Base-by-base conservation (phyloP, 2,329 filamentous ascomycete genomes). In the Shiraia sp. region DNA sequence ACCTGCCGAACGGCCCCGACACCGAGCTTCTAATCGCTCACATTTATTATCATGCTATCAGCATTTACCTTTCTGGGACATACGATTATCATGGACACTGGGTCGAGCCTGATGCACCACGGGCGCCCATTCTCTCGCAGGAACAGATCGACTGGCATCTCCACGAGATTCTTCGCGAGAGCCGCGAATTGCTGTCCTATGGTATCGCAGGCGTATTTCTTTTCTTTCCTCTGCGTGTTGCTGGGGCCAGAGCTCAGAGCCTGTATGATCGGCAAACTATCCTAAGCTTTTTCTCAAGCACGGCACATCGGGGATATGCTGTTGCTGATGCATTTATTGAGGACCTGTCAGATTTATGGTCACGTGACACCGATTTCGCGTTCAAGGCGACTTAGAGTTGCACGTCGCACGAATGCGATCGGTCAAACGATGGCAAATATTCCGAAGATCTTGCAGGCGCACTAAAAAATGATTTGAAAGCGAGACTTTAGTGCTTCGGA, bases 161-260 rank as follows among this genome's bases (percentile, higher is more conserved):
- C 10, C 27, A 15, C 5, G 35, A 47, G 10, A 61, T 64, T n/a
- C 47, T 64, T 22, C 39, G 32, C 3, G 7, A 55, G 4, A 53
- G 54, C 30, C 45, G 42, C 7, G 25, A 41, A 14, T 17, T 63
- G 6, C 32, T 63, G 14, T 40, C 32, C 8, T 37, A 36, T 12
- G 57, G 59, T 2, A 32, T 49, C 22, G 46, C 57, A 8, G 59
- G 60, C 2, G 29, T 61, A 2, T 24, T 62, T 3, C 24, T 62
- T 9, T 57, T 63, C 42, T 60, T 62, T 25, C 60, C 60, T 13
- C 32, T 62, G 8, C 45, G 60, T n/a, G 57, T 63, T 6, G 57
- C 57, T 7, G 60, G 60, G 12, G 60, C 59, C 1, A 48, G 58
- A 23, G 53, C 49, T 22, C 19, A 8, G 19, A 22, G 4, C 4